Evolutionary conservation across 1,284 basidiomycete species (phyloP), one percentile per base, ranked within the genome.

Genomic region (Dichomitus squalens): DNA sequence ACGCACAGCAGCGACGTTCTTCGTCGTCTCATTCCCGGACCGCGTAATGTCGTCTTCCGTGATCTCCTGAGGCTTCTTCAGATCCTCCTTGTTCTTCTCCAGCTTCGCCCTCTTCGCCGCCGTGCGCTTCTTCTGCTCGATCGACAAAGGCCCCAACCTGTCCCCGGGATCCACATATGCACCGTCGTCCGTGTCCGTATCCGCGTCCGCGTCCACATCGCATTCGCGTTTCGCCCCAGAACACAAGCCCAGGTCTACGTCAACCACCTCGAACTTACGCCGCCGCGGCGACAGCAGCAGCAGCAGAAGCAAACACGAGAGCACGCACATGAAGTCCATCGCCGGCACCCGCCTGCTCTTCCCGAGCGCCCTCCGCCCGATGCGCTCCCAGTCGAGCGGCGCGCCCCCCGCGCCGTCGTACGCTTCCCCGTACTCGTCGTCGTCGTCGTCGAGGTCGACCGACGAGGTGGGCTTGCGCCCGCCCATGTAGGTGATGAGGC

Each of bases 1-100:
- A 69, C 81, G 55, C 65, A 90, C 90, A 25, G 75, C 75, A 7
- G 78, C 73, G 8, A 93, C 90, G 61, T 92, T 92, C 72, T 88
- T 90, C 0, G 88, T 88, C 0, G 91, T 93, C 70, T 93, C 91
- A 61, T 93, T 93, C 64, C 88, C 84, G 4, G 88, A 87, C 2
- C 88, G 80, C 43, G 83, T 78, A 54, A 93, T 90, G 63, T 93
- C 91, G 31, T 87, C 86, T 70, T 92, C 89, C 46, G 75, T 84
- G 48, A 93, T 77, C 68, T 92, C 85, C 66, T 90, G 88, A 1
- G 92, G 91, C 63, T 81, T 83, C 53, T 78, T 77, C 66, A 85
- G 81, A 43, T 87, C 84, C 38, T 80, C 85, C 62, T 88, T 85
- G 57, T 84, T 83, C 69, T 90, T 92, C 58, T 93, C 89, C 12